A percentile compares a stretch with the other conserved stretches of the same genome.
Evolutionary conservation across 495 filamentous ascomycete genomes (phyloP).

Genomic region (Thozetella sp.): DNA sequence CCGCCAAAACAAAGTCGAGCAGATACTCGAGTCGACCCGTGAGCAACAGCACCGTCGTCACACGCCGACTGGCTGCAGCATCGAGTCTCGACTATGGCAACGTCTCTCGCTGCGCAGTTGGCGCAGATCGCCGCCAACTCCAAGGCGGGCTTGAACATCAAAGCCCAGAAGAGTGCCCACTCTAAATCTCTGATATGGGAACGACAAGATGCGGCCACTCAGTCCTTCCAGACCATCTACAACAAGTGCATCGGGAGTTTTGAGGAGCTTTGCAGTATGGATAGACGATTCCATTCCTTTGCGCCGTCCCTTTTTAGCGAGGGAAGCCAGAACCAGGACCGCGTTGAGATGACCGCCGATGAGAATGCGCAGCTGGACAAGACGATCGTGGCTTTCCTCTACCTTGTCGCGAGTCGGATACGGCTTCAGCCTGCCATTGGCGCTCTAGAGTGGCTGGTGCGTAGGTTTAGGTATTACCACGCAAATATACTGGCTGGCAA

Average conservation of each 20-base stretch:
- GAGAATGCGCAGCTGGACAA: slow-evolving; percentile 82
- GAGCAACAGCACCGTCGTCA: neutral
- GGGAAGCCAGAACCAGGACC: slow-evolving; percentile 85
- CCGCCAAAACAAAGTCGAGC: neutral
- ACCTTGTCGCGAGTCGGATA: slow-evolving; percentile 72
- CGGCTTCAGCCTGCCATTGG: slow-evolving; percentile 84
- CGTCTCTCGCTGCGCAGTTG: slow-evolving; percentile 78
- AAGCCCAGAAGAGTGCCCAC: slow-evolving; percentile 85
- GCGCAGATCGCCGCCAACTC: slow-evolving; percentile 78
- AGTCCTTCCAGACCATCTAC: slow-evolving; percentile 88
- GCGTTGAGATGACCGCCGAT: slow-evolving; percentile 75
- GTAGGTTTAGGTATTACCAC: slow-evolving; percentile 86
- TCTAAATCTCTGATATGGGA: slow-evolving; percentile 93
- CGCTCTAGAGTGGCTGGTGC: slow-evolving; percentile 90
- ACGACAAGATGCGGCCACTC: slow-evolving; percentile 73
- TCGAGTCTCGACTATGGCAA: slow-evolving; percentile 61
- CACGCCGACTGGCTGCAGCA: neutral
- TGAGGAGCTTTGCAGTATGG: slow-evolving; percentile 84
- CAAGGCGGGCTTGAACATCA: slow-evolving; percentile 80
- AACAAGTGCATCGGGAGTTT: slow-evolving; percentile 86
- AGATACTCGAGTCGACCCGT: neutral
- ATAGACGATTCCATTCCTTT: slow-evolving; percentile 72
- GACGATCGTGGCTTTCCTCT: slow-evolving; percentile 79
- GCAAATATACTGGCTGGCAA: neutral
- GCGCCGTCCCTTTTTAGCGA: slow-evolving; percentile 80